phyloP scores from a whole-genome alignment of 495 filamentous ascomycete genomes.

The Xylaria palmicola region DNA sequence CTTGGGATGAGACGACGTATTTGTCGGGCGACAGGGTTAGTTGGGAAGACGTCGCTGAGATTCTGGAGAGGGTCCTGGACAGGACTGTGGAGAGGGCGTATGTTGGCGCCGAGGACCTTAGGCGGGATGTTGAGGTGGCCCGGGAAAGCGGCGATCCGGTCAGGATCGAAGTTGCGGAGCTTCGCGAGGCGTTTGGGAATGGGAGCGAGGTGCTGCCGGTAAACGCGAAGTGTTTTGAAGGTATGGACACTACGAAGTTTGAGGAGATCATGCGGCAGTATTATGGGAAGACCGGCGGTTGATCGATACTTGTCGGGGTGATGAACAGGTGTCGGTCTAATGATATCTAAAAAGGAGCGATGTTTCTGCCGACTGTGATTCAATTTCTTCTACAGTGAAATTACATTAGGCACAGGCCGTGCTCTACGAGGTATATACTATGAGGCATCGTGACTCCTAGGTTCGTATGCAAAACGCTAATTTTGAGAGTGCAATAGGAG shows the following conservation, averaged over 20 bases:
- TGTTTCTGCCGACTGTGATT: too few species aligned
- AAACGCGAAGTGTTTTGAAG: not conserved
- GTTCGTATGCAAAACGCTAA: too few species aligned
- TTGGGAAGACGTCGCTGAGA: not conserved
- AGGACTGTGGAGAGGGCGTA: not conserved
- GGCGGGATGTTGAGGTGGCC: not conserved
- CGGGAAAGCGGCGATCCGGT: not conserved
- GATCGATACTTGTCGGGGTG: too few species aligned
- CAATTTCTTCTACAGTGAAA: not conserved
- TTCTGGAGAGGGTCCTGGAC: not conserved
- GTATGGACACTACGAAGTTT: not conserved
- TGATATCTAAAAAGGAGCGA: not conserved
- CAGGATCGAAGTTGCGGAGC: not conserved
- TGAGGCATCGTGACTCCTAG: too few species aligned
- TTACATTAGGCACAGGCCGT: not conserved
- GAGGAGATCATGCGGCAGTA: not conserved
- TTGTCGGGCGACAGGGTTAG: conserved; percentile 1
- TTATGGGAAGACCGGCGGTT: not conserved
- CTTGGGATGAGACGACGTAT: not conserved
- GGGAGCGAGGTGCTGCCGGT: not conserved
- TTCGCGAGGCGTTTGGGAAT: not conserved
- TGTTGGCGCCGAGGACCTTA: not conserved
- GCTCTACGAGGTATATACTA: too few species aligned
- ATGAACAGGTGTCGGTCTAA: not conserved
- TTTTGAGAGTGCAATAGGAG: too few species aligned